A percentile compares a stretch with the other conserved stretches of the same genome.
Evolutionary conservation across 2,329 filamentous ascomycete species (phyloP).

Genomic region (Hypoxylon sp.): DNA sequence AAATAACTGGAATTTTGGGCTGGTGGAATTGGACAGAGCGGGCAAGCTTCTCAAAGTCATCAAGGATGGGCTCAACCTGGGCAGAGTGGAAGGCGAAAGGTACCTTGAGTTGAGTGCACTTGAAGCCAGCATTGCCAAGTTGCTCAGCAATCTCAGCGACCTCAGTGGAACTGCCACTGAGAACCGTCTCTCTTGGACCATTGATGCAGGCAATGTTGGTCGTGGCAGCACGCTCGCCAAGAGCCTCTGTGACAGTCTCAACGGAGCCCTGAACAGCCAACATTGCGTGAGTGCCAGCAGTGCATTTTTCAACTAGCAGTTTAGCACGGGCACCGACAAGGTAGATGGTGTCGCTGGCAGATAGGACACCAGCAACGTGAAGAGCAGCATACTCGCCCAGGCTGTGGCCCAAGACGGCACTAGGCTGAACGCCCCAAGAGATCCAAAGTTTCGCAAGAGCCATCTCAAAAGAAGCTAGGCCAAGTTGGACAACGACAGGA

Average conservation of each 20-base stretch:
- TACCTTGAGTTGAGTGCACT: slow-evolving; percentile 72
- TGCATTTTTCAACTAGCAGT: slow-evolving; percentile 74
- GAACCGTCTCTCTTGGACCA: slow-evolving; percentile 78
- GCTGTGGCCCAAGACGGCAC: slow-evolving; percentile 71
- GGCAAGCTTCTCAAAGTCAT: slow-evolving; percentile 68
- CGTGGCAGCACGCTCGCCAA: slow-evolving; percentile 56
- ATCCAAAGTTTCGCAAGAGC: slow-evolving; percentile 67
- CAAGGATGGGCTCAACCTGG: slow-evolving; percentile 73
- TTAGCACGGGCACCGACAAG: slow-evolving; percentile 76
- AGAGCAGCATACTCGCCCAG: slow-evolving; percentile 81
- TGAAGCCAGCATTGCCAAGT: slow-evolving; percentile 66
- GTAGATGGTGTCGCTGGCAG: slow-evolving; percentile 77
- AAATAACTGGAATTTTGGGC: slow-evolving; percentile 72
- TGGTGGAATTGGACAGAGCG: slow-evolving; percentile 66
- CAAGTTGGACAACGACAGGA: slow-evolving; percentile 66
- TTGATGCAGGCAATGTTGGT: slow-evolving; percentile 79
- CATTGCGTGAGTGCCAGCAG: slow-evolving; percentile 73
- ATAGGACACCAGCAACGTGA: slow-evolving; percentile 76
- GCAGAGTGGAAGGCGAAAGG: slow-evolving; percentile 76
- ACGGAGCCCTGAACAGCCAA: slow-evolving; percentile 62
- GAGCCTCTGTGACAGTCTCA: slow-evolving; percentile 65
- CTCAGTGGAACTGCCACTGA: slow-evolving; percentile 65
- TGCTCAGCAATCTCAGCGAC: slow-evolving; percentile 55
- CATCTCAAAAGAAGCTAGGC: slow-evolving; percentile 67
- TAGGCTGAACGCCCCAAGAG: slow-evolving; percentile 67